Evolutionary conservation across 768 basidiomycete species (phyloP), one percentile per base, ranked within the genome.

Genomic region (Boletus reticuloceps): DNA sequence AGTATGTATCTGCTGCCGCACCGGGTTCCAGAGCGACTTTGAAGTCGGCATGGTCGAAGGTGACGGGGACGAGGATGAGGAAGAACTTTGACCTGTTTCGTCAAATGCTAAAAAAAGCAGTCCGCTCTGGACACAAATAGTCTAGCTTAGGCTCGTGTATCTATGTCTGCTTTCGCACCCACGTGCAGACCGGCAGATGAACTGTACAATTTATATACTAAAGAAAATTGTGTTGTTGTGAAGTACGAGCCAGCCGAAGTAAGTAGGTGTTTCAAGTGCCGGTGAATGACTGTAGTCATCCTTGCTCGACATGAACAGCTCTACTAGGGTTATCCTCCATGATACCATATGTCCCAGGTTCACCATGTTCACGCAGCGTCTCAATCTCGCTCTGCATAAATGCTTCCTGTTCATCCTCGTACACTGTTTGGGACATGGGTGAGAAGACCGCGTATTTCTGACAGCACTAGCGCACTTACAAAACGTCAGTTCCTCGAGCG

Each of bases 1-100:
- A 98, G 70, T 98, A 98, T 64, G 83, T 98, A 19, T 90, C 89
- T 27, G 91, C 91, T 16, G 84, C 86, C 1, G 96, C 96, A 0
- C 83, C 86, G 49, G 92, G 94, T 10, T 94, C 91, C 27, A 77
- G 96, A 51, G 86, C 5, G 96, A 98, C 73, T 98, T 89, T 69
- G 92, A 94, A 65, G 86, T 97, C 11, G 94, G 91, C 3, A 84
- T 88, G 76, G 68, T 92, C 22, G 82, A 88, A 1, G 81, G 82
- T 10, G 82, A 77, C 1, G n/a, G n/a, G n/a, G 81, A 66, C 39
- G 57, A 78, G 10, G 64, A n/a, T n/a, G n/a, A n/a, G n/a, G n/a
- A n/a, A n/a, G n/a, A n/a, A n/a, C n/a, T n/a, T n/a, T n/a, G n/a
- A n/a, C n/a, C n/a, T n/a, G n/a, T n/a, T n/a, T n/a, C n/a, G n/a